phyloP scores from a whole-genome alignment of 148 eudicot genomes.

The Polygonum maritimum region DNA sequence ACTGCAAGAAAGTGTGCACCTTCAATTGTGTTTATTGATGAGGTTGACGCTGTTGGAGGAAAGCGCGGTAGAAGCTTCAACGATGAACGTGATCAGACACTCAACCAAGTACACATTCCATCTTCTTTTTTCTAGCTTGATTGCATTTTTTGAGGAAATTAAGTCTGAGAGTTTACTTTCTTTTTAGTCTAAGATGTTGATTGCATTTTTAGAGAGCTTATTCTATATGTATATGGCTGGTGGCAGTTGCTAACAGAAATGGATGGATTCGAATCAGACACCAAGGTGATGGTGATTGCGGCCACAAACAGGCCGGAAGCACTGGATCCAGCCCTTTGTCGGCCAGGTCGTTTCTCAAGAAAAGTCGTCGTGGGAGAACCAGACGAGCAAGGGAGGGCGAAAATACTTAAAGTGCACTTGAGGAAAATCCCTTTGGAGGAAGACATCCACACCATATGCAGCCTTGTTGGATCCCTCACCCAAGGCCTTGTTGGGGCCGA shows the following conservation, averaged over 20 bases:
- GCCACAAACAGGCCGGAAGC: slow-evolving; percentile 99
- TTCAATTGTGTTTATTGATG: slow-evolving; percentile 92
- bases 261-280: slow-evolving; percentile 94
- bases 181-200: no score
- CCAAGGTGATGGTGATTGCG: slow-evolving; percentile 81
- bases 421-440: slow-evolving; percentile 89
- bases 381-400: slow-evolving; percentile 78
- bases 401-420: slow-evolving; percentile 81
- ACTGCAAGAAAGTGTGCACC: slow-evolving; percentile 84
- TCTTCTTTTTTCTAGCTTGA: background rate
- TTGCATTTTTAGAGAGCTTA: no score
- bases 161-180: background rate
- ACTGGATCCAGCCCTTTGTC: slow-evolving; percentile 87
- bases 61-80: slow-evolving; percentile 96
- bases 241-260: slow-evolving; percentile 84
- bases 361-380: slow-evolving; percentile 94
- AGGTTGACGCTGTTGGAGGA: slow-evolving; percentile 98
- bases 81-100: slow-evolving; percentile 95
- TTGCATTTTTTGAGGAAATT: background rate
- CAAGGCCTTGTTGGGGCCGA: slow-evolving; percentile 95
- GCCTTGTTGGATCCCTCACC: slow-evolving; percentile 80
- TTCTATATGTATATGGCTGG: background rate
- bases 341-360: slow-evolving; percentile 97
- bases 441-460: slow-evolving; percentile 55
- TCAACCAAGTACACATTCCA: slow-evolving; percentile 62